phyloP scores from a whole-genome alignment of 2,329 filamentous ascomycete genomes.

The Cyphellophora attinorum region DNA sequence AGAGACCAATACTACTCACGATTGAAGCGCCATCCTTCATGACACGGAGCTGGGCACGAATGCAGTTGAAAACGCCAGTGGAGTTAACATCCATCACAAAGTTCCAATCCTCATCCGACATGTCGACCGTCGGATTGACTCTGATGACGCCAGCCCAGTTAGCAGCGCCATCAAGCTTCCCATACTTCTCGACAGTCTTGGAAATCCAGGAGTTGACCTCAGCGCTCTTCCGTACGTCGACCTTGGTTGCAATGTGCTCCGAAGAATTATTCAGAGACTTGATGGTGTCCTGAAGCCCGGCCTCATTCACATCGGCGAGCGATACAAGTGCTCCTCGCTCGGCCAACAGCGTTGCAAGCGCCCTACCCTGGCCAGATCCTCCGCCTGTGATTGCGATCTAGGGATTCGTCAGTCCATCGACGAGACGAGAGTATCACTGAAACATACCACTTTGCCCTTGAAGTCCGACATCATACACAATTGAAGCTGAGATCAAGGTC shows the following conservation, averaged over 20 bases:
- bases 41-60: slow-evolving; percentile 38
- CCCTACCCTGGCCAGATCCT: slow-evolving; percentile 41
- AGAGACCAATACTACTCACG: not conserved
- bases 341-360: slow-evolving; percentile 36
- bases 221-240: slow-evolving; percentile 9
- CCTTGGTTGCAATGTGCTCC: too few species aligned
- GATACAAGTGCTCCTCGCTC: slow-evolving; percentile 36
- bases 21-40: slow-evolving; percentile 19
- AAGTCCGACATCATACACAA: too few species aligned
- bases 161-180: slow-evolving; percentile 14
- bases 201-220: slow-evolving; percentile 10
- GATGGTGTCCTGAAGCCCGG: slow-evolving; percentile 26
- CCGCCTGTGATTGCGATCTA: slow-evolving; percentile 11
- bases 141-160: slow-evolving; percentile 15
- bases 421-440: too few species aligned
- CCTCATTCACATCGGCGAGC: slow-evolving; percentile 37
- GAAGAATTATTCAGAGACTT: slow-evolving; percentile 5
- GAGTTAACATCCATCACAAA: slow-evolving; percentile 35
- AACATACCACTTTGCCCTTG: too few species aligned
- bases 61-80: slow-evolving; percentile 40
- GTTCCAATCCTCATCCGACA: slow-evolving; percentile 34
- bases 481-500: too few species aligned
- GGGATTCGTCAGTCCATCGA: not conserved
- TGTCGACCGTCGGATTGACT: slow-evolving; percentile 16
- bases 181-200: slow-evolving; percentile 13